Evolutionary conservation across 495 filamentous ascomycete genomes (phyloP).

Genomic region (Neurospora sp.): DNA sequence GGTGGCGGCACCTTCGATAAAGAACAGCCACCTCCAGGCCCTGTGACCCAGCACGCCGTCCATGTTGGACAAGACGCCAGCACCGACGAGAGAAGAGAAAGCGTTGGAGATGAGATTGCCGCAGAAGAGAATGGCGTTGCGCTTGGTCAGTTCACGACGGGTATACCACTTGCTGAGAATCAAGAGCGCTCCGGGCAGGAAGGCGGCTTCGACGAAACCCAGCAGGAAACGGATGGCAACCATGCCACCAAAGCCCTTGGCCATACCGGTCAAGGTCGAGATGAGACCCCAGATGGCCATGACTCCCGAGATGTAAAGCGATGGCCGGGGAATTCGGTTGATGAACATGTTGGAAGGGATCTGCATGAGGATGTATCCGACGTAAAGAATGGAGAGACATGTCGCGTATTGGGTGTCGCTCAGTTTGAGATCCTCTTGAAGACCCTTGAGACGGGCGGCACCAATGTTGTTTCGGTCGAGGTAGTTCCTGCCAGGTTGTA

Average conservation of each 20-base stretch:
- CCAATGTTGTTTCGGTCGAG: conserved; percentile 54
- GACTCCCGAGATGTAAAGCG: conserved; percentile 36
- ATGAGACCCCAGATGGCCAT: conserved; percentile 65
- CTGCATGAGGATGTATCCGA: conserved; percentile 47
- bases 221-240: conserved; percentile 57
- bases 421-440: conserved; percentile 32
- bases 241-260: conserved; percentile 49
- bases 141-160: conserved; percentile 36
- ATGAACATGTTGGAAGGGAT: conserved; percentile 32
- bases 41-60: conserved; percentile 34
- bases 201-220: conserved; percentile 46
- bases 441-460: conserved; percentile 35
- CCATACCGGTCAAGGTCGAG: conserved; percentile 48
- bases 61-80: conserved; percentile 43
- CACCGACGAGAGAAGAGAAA: conserved; percentile 51
- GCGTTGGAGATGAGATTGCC: conserved; percentile 51
- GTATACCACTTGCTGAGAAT: conserved; percentile 51
- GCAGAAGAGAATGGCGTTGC: conserved; percentile 52
- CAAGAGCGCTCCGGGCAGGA: conserved; percentile 34
- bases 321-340: conserved; percentile 30
- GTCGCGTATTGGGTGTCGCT: conserved; percentile 30
- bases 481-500: conserved; percentile 41
- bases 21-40: conserved; percentile 49
- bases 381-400: conserved; percentile 33
- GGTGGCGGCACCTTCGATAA: conserved; percentile 56